Percentiles rank a stretch among this genome's conserved stretches.
phyloP scores from a whole-genome alignment of 2,329 filamentous ascomycete species.

The Colletotrichum endophyticum region DNA sequence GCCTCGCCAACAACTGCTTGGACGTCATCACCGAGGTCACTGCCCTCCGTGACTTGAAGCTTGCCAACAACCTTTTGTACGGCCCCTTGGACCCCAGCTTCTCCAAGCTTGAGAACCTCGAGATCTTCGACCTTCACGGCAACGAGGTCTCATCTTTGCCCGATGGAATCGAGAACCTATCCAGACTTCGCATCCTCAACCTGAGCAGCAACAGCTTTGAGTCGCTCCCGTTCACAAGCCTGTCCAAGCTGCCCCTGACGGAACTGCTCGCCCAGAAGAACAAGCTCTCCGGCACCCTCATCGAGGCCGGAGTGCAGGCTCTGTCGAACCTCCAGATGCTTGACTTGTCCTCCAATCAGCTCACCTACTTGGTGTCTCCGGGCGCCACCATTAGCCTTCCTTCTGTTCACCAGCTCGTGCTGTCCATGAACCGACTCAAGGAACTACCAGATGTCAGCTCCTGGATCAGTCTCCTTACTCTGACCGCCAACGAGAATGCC shows the following conservation, averaged over 20 bases:
- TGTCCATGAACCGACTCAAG: slow-evolving; percentile 83
- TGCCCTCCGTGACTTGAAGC: slow-evolving; percentile 77
- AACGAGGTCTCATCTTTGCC: slow-evolving; percentile 81
- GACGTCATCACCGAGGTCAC: slow-evolving; percentile 76
- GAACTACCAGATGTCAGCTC: slow-evolving; percentile 74
- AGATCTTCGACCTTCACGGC: slow-evolving; percentile 79
- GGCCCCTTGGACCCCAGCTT: slow-evolving; percentile 72
- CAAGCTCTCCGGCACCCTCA: slow-evolving; percentile 73
- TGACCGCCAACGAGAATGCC: slow-evolving; percentile 83
- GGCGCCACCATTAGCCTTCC: slow-evolving; percentile 65
- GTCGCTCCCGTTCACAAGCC: slow-evolving; percentile 70
- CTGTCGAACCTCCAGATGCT: slow-evolving; percentile 74
- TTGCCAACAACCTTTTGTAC: slow-evolving; percentile 78
- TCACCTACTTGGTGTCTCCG: slow-evolving; percentile 58
- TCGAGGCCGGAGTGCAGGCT: slow-evolving; percentile 63
- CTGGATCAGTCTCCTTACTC: slow-evolving; percentile 75
- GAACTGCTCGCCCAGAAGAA: slow-evolving; percentile 82
- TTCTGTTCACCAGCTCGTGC: slow-evolving; percentile 72
- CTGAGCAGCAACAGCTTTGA: slow-evolving; percentile 80
- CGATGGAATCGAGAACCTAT: slow-evolving; percentile 67
- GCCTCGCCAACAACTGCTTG: slow-evolving; percentile 73
- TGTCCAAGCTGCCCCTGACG: slow-evolving; percentile 71
- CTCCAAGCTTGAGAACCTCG: slow-evolving; percentile 69
- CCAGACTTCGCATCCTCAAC: slow-evolving; percentile 76
- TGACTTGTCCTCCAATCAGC: slow-evolving; percentile 78